A percentile compares a stretch with the other conserved stretches of the same genome.
Evolutionary conservation across 2,329 filamentous ascomycete species (phyloP).

Genomic region (Fusarium liriodendri): DNA sequence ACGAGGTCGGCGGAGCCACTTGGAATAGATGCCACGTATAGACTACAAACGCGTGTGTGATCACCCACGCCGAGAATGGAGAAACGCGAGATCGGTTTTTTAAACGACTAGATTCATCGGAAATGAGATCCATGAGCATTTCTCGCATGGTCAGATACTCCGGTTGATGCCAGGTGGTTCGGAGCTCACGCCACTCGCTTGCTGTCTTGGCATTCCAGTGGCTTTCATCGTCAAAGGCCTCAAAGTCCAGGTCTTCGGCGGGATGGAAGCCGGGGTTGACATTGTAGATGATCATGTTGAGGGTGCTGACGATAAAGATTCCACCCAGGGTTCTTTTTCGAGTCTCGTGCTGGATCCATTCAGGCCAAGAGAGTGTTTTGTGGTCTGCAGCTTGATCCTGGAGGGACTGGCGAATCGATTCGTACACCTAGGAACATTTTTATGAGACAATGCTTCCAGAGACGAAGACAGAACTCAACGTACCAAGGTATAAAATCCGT

Average conservation of each 20-base stretch:
- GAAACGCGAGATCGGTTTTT: not conserved
- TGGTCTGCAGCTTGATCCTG: too few species aligned
- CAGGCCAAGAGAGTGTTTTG: not conserved
- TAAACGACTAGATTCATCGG: not conserved
- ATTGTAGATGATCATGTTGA: slow-evolving; percentile 22
- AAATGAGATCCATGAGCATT: slow-evolving; percentile 12
- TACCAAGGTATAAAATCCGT: slow-evolving; percentile 24
- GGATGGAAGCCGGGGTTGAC: slow-evolving; percentile 26
- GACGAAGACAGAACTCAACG: not conserved
- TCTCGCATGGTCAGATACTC: slow-evolving; percentile 9
- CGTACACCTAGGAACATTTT: too few species aligned
- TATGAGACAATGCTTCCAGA: too few species aligned
- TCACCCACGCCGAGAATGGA: slow-evolving; percentile 5
- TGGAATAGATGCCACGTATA: slow-evolving; percentile 23
- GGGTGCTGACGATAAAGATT: slow-evolving; percentile 10
- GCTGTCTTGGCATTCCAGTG: slow-evolving; percentile 16
- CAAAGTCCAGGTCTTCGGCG: slow-evolving; percentile 20
- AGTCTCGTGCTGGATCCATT: slow-evolving; percentile 22
- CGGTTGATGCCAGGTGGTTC: not conserved
- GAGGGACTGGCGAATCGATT: too few species aligned
- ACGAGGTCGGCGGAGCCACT: slow-evolving; percentile 2
- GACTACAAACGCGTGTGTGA: slow-evolving; percentile 22
- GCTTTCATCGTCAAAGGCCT: slow-evolving; percentile 14
- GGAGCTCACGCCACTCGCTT: slow-evolving; percentile 18
- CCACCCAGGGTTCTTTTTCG: slow-evolving; percentile 22